Conservation (phyloP, 768 basidiomycete species). For the Heimioporus sp. region DNA sequence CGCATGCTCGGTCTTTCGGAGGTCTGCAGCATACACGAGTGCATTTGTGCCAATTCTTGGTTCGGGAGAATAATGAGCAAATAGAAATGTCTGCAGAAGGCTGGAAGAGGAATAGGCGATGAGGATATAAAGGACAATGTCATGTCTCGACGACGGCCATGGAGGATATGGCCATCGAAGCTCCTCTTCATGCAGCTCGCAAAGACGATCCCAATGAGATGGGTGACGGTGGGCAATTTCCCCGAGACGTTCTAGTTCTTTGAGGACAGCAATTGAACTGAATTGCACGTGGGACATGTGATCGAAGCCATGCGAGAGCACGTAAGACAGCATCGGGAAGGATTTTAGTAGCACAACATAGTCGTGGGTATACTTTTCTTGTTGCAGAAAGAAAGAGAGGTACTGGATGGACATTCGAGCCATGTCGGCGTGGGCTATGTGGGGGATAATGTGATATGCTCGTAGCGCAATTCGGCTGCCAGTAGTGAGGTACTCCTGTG, state of each 20-base stretch:
- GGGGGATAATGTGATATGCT: neutral
- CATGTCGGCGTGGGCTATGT: neutral
- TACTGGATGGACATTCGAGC: neutral
- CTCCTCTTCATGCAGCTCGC: neutral
- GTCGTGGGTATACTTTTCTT: neutral
- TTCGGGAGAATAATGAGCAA: neutral
- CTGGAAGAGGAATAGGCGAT: neutral
- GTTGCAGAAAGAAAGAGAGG: neutral
- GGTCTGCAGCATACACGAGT: constrained; percentile 7
- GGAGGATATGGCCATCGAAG: neutral
- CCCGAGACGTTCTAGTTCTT: neutral
- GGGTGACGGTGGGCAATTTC: neutral
- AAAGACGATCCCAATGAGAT: constrained; percentile 1
- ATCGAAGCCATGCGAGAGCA: neutral
- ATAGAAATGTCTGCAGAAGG: constrained; percentile 2
- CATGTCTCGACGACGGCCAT: constrained; percentile 3
- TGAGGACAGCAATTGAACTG: neutral
- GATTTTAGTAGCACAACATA: neutral
- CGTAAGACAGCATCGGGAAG: constrained; percentile 1
- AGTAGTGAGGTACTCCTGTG: constrained; percentile 2
- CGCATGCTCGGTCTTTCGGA: constrained; percentile 4
- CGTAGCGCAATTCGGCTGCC: neutral
- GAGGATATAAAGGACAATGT: neutral
- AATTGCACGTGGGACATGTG: neutral
- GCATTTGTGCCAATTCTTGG: constrained; percentile 9